phyloP scores from a whole-genome alignment of 768 basidiomycete genomes.

The Cystofilobasidium bisporidii region DNA sequence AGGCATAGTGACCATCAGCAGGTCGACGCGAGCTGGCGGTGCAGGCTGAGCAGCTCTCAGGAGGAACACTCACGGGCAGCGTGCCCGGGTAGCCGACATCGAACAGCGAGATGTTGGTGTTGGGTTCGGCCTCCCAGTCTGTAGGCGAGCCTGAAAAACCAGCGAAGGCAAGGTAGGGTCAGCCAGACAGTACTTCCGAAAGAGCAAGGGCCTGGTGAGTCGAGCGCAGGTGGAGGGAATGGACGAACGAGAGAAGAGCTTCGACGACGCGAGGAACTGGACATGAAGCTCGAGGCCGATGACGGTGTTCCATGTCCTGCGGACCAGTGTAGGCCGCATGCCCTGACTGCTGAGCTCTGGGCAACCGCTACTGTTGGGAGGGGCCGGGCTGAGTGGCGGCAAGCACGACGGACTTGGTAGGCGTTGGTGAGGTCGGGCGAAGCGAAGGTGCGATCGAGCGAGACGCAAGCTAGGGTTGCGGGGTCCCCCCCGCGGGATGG shows the following conservation, averaged over 20 bases:
- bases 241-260: constrained; percentile 70
- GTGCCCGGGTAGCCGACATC: constrained; percentile 93
- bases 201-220: constrained; percentile 9
- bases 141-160: constrained; percentile 42
- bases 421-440: no score
- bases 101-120: constrained; percentile 61
- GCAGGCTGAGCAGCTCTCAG: no score
- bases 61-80: constrained; percentile 61
- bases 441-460: no score
- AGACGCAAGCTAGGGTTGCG: no score
- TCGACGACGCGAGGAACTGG: constrained; percentile 74
- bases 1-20: no score
- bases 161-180: constrained; percentile 2
- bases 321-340: not conserved
- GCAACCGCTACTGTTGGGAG: no score
- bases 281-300: constrained; percentile 95
- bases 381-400: no score
- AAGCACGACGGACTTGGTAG: no score
- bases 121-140: constrained; percentile 51
- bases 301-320: constrained; percentile 66
- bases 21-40: no score
- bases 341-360: not conserved
- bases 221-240: no score
- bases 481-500: no score
- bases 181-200: not conserved